Evolutionary conservation across 2,329 filamentous ascomycete species (phyloP).

Genomic region (Penicillium capsulatum): DNA sequence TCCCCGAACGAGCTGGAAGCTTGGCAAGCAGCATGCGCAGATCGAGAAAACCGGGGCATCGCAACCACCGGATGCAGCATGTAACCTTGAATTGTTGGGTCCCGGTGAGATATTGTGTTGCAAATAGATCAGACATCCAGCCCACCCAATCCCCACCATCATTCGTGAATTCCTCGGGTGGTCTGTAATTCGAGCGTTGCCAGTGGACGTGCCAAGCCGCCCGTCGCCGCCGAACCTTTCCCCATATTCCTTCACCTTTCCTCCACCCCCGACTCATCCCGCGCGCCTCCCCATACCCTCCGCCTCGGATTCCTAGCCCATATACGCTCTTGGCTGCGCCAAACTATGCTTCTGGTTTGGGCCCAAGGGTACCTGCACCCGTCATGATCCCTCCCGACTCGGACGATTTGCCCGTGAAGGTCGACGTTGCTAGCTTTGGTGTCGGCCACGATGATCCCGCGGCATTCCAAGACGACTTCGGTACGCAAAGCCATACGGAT

Average conservation of each 20-base stretch:
- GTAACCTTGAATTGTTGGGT: constrained; percentile 12
- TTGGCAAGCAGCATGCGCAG: not conserved
- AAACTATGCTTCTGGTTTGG: constrained; percentile 34
- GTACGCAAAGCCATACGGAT: constrained; percentile 34
- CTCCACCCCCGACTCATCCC: not conserved
- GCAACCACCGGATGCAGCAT: constrained; percentile 11
- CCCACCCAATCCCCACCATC: too few relatives aligned
- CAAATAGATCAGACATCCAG: too few relatives aligned
- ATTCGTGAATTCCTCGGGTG: too few relatives aligned
- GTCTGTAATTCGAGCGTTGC: constrained; percentile 7
- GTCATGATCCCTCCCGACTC: constrained; percentile 38
- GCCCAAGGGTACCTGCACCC: constrained; percentile 36
- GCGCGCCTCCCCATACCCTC: not conserved
- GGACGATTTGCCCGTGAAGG: constrained; percentile 29
- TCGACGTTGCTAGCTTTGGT: constrained; percentile 22
- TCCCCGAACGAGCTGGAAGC: too few relatives aligned
- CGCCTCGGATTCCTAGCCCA: not conserved
- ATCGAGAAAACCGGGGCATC: too few relatives aligned
- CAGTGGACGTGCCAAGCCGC: constrained; percentile 29
- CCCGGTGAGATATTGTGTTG: not conserved
- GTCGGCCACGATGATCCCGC: constrained; percentile 26
- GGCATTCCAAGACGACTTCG: constrained; percentile 30
- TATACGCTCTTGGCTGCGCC: constrained; percentile 9
- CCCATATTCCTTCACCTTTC: constrained; percentile 25
- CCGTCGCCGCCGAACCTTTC: constrained; percentile 27